These are phyloP conservation scores for Nymphaea colorata DNA, from an alignment of 164 flowering plant species.

Conservation along the genomic window DNA sequence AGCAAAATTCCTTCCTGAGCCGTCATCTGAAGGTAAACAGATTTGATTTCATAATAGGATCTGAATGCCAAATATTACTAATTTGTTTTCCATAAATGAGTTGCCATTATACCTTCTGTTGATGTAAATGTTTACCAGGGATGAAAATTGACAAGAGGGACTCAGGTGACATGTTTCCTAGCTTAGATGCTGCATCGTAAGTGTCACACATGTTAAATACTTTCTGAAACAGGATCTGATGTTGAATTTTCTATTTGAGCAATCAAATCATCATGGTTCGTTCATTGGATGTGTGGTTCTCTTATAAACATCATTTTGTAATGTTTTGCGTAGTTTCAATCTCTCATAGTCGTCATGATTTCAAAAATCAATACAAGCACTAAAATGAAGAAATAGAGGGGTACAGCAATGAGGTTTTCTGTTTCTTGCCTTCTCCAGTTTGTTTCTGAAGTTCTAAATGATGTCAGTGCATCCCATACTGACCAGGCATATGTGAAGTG, in stretches of 20 bases:
- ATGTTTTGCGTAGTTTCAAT: too few species aligned
- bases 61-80: not conserved
- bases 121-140: constrained; percentile 22
- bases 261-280: too few species aligned
- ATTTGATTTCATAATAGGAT: not conserved
- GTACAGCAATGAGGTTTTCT: too few species aligned
- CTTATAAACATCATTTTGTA: too few species aligned
- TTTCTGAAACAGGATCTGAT: not conserved
- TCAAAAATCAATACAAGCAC: too few species aligned
- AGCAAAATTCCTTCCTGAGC: constrained; percentile 85
- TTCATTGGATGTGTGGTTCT: too few species aligned
- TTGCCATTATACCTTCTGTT: not conserved
- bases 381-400: too few species aligned
- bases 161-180: constrained; percentile 42
- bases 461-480: too few species aligned
- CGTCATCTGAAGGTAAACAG: constrained; percentile 76
- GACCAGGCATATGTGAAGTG: too few species aligned
- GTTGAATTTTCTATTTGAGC: not conserved
- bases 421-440: too few species aligned
- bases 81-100: not conserved
- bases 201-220: constrained; percentile 16
- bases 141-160: constrained; percentile 70
- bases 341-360: too few species aligned
- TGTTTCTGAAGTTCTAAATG: too few species aligned
- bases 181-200: constrained; percentile 74